phyloP scores from a whole-genome alignment of 257 asterid genomes.

The Solanum piurae region DNA sequence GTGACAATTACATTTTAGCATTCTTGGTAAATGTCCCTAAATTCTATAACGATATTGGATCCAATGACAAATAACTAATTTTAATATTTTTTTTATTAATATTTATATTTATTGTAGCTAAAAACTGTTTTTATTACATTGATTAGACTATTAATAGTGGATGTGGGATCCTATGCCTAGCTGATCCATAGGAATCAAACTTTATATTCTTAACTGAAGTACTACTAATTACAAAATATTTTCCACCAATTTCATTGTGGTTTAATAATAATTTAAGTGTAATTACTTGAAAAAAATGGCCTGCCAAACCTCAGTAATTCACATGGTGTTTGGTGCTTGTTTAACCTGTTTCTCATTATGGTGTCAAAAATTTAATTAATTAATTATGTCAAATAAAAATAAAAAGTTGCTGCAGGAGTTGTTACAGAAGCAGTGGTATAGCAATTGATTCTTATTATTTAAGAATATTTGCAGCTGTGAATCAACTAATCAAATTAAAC shows the following conservation, averaged over 20 bases:
- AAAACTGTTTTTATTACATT: too few species aligned
- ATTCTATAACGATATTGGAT: too few species aligned
- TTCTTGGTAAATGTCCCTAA: too few species aligned
- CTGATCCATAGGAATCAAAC: conserved; percentile 43
- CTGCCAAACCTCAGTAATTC: not conserved
- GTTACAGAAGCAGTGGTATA: not conserved
- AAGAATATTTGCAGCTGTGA: not conserved
- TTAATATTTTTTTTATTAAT: too few species aligned
- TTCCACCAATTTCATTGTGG: not conserved
- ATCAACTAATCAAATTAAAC: not conserved
- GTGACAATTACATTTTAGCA: too few species aligned
- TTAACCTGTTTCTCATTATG: not conserved
- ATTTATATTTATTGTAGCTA: too few species aligned
- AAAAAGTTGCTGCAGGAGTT: not conserved
- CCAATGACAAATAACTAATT: too few species aligned
- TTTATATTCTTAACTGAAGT: conserved; percentile 9
- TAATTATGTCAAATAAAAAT: not conserved
- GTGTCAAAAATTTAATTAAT: not conserved
- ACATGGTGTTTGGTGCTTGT: not conserved
- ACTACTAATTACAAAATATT: not conserved
- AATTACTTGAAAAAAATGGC: not conserved
- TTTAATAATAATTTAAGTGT: not conserved
- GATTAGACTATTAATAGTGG: not conserved
- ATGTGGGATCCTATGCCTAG: conserved; percentile 52
- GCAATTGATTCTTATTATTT: not conserved